A percentile compares a stretch with the other conserved stretches of the same genome.
Conservation (phyloP, 148 eudicot genomes). For the Talinum fruticosum region DNA sequence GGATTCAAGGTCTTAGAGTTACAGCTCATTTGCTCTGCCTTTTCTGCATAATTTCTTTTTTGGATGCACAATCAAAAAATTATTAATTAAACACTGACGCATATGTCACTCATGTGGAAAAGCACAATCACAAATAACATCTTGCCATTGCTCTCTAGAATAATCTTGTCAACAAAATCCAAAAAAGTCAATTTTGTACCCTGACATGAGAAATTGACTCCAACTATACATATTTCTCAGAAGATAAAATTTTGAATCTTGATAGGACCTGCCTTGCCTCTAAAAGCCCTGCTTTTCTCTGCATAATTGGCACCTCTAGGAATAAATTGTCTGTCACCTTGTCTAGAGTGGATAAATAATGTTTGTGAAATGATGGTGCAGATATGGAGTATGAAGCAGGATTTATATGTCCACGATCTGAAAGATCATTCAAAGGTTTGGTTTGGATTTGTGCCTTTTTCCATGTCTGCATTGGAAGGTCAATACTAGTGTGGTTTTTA, state of each 20-base stretch:
- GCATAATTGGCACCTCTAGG: neutral
- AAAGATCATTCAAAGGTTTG: slow-evolving; percentile 65
- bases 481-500: neutral
- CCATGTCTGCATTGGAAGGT: neutral
- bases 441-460: slow-evolving; percentile 1
- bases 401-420: slow-evolving; percentile 50
- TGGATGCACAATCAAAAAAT: too few relatives aligned
- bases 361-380: slow-evolving; percentile 21
- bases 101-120: too few relatives aligned
- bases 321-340: neutral
- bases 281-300: too few relatives aligned
- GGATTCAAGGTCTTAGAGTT: neutral
- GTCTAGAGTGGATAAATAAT: neutral
- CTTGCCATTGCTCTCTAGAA: too few relatives aligned
- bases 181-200: too few relatives aligned
- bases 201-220: too few relatives aligned
- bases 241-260: too few relatives aligned
- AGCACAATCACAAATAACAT: too few relatives aligned
- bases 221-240: too few relatives aligned
- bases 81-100: too few relatives aligned
- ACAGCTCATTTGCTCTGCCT: neutral
- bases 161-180: too few relatives aligned
- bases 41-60: neutral
- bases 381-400: slow-evolving; percentile 73
- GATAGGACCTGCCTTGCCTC: too few relatives aligned